phyloP scores from a whole-genome alignment of 345 rosid genomes.

The Acer campestre region DNA sequence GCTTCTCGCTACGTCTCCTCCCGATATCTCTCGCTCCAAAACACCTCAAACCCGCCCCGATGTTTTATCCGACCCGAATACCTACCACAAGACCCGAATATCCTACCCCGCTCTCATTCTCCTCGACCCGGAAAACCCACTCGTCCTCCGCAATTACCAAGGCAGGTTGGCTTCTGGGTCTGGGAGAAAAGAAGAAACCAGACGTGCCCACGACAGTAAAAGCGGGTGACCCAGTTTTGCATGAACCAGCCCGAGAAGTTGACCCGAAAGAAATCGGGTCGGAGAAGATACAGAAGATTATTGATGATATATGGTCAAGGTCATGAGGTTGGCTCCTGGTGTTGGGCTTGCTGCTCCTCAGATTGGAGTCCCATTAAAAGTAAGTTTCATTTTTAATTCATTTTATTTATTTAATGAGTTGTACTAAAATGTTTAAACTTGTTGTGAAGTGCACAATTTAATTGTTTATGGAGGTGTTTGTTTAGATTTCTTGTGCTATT shows the following conservation, averaged over 20 bases:
- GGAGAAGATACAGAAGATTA: constrained; percentile 83
- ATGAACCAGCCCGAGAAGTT: constrained; percentile 78
- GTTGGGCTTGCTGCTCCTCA: constrained; percentile 98
- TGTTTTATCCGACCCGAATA: constrained; percentile 20
- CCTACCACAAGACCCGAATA: constrained; percentile 15
- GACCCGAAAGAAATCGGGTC: constrained; percentile 73
- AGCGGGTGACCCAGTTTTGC: constrained; percentile 94
- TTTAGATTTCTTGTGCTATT: not conserved
- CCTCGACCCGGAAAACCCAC: constrained; percentile 27
- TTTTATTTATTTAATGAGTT: not conserved
- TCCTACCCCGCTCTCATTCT: not conserved
- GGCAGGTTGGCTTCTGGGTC: constrained; percentile 95
- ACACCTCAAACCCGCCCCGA: constrained; percentile 26
- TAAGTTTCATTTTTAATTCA: constrained; percentile 10
- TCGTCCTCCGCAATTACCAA: constrained; percentile 45
- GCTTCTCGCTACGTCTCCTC: constrained; percentile 55
- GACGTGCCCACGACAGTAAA: constrained; percentile 62
- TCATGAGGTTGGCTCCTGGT: constrained; percentile 84
- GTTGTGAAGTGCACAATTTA: not conserved
- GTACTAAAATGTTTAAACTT: not conserved
- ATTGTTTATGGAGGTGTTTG: not conserved
- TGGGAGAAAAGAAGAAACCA: constrained; percentile 63
- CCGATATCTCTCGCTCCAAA: constrained; percentile 41
- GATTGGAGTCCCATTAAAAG: constrained; percentile 80
- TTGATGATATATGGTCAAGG: constrained; percentile 79